Conservation (phyloP, 208 protist species). For the Leishmania aethiopica region DNA sequence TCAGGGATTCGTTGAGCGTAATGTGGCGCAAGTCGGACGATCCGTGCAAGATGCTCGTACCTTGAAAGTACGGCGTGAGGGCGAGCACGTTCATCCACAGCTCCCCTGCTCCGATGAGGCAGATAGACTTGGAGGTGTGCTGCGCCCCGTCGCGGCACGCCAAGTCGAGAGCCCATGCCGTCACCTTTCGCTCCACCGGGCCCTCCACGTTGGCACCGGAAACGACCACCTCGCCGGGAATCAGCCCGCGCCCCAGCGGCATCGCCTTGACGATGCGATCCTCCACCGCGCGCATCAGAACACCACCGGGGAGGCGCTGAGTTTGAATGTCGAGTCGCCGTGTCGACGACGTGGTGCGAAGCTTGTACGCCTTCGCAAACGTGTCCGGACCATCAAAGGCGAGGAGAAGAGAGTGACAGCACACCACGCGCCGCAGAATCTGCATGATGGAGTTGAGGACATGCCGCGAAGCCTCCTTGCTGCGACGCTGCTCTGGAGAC, state of each 20-base stretch:
- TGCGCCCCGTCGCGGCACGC: slow-evolving; percentile 63
- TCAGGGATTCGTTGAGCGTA: slow-evolving; percentile 54
- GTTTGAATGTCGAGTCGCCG: slow-evolving; percentile 54
- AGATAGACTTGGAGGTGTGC: slow-evolving; percentile 63
- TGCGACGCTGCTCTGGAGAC: slow-evolving; percentile 56
- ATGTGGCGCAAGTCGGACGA: slow-evolving; percentile 62
- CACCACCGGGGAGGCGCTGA: slow-evolving; percentile 62
- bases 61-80: slow-evolving; percentile 75
- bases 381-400: slow-evolving; percentile 76
- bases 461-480: slow-evolving; percentile 68
- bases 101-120: slow-evolving; percentile 68
- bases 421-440: slow-evolving; percentile 61
- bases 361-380: slow-evolving; percentile 50
- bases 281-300: slow-evolving; percentile 77
- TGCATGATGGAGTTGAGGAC: slow-evolving; percentile 67
- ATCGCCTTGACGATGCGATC: slow-evolving; percentile 78
- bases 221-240: slow-evolving; percentile 73
- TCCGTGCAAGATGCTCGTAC: slow-evolving; percentile 57
- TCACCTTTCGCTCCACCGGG: slow-evolving; percentile 81
- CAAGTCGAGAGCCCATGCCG: slow-evolving; percentile 87
- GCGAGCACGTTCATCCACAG: slow-evolving; percentile 73
- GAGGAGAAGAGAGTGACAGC: slow-evolving; percentile 59
- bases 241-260: slow-evolving; percentile 49
- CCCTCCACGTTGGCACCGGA: slow-evolving; percentile 68
- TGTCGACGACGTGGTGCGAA: slow-evolving; percentile 36